Percentiles rank a stretch among this genome's conserved stretches.
Conservation (phyloP, 2,329 filamentous ascomycete species). For the Metarhizium album region DNA sequence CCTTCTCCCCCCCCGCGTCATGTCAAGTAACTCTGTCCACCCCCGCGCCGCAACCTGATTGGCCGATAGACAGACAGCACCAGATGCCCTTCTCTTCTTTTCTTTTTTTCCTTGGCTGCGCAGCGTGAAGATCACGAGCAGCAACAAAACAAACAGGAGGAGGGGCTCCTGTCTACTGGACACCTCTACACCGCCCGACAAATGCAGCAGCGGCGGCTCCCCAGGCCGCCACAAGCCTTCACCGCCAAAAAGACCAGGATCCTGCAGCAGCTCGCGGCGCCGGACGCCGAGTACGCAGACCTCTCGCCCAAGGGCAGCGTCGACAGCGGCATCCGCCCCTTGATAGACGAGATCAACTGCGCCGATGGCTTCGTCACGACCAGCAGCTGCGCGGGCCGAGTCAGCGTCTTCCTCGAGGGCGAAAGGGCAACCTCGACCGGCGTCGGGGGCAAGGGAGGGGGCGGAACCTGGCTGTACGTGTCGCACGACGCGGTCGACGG, state of each 20-base stretch:
- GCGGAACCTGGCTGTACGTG: conserved; percentile 76
- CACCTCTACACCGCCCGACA: background rate
- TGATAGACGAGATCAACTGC: conserved; percentile 71
- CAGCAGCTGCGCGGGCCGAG: conserved; percentile 80
- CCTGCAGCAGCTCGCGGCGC: conserved; percentile 55
- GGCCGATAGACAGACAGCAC: too few relatives aligned
- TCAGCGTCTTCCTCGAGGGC: conserved; percentile 83
- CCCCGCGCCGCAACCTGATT: conserved; percentile 14
- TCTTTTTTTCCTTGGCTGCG: too few relatives aligned
- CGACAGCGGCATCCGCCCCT: conserved; percentile 63
- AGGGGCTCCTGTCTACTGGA: too few relatives aligned
- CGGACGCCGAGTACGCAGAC: conserved; percentile 65
- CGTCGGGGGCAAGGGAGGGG: conserved; percentile 75
- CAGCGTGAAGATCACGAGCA: too few relatives aligned
- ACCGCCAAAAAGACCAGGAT: conserved; percentile 59
- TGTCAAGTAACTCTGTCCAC: conserved; percentile 4
- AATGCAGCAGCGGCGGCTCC: conserved; percentile 18
- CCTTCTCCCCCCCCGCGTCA: background rate
- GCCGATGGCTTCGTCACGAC: conserved; percentile 74
- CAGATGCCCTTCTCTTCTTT: too few relatives aligned
- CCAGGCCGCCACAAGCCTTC: conserved; percentile 32
- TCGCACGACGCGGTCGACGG: conserved; percentile 56
- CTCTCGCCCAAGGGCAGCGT: conserved; percentile 82
- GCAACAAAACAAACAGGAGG: too few relatives aligned
- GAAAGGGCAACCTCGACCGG: conserved; percentile 41